Percentiles rank a stretch among this genome's conserved stretches.
Conservation (phyloP, 2,329 filamentous ascomycete genomes). For the Chaetomiaceae sp. region DNA sequence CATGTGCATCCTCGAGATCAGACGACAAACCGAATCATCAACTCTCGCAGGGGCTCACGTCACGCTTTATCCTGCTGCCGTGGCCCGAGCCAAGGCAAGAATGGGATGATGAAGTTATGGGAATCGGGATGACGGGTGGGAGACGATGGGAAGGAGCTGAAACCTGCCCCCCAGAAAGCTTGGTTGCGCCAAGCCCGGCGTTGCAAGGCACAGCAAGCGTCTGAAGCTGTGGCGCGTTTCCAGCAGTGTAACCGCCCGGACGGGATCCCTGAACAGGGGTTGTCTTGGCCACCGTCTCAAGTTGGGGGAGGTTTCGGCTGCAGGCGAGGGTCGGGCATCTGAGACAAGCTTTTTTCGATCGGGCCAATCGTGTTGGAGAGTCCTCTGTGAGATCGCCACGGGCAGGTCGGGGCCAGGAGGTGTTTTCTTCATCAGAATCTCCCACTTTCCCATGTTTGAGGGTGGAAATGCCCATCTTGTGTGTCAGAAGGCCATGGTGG, state of each 20-base stretch:
- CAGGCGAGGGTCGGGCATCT: constrained; percentile 9
- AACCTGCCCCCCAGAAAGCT: too few relatives aligned
- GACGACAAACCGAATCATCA: too few relatives aligned
- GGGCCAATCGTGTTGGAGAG: constrained; percentile 15
- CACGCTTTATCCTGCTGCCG: too few relatives aligned
- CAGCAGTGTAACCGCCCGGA: neutral
- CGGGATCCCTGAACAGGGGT: neutral
- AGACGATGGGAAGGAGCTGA: too few relatives aligned
- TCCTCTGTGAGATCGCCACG: constrained; percentile 17
- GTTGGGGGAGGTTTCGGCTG: constrained; percentile 15
- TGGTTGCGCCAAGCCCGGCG: too few relatives aligned
- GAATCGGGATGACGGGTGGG: too few relatives aligned
- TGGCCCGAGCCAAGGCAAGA: too few relatives aligned
- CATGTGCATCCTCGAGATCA: too few relatives aligned
- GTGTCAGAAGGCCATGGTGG: neutral
- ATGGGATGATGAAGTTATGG: too few relatives aligned
- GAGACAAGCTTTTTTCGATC: constrained; percentile 19
- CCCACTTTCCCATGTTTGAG: neutral
- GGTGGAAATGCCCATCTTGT: neutral
- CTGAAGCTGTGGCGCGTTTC: constrained; percentile 1
- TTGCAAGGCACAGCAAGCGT: neutral
- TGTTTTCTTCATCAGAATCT: neutral
- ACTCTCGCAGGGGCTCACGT: too few relatives aligned
- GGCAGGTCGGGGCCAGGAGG: neutral
- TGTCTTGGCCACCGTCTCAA: constrained; percentile 23